These are phyloP conservation scores for Inga oerstediana DNA, from an alignment of 306 rosid species.

Conservation along the genomic window DNA sequence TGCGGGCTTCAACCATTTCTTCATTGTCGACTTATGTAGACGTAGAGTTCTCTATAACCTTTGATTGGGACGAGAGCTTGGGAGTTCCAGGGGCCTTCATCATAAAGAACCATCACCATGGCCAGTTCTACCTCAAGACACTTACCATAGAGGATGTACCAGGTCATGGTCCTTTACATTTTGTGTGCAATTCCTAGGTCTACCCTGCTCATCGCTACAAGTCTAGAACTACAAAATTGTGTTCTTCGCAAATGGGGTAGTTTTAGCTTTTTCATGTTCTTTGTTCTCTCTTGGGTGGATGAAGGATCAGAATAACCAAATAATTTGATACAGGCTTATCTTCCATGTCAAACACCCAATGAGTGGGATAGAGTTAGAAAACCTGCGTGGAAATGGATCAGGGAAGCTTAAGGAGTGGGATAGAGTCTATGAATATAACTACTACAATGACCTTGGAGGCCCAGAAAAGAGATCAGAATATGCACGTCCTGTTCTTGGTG, in stretches of 20 bases:
- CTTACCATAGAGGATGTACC: constrained; percentile 67
- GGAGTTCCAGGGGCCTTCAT: constrained; percentile 83
- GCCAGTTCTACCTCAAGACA: constrained; percentile 74
- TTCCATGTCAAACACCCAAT: constrained; percentile 79
- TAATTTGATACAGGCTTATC: constrained; percentile 57
- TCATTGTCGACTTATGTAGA: constrained; percentile 49
- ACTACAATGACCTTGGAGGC: constrained; percentile 60
- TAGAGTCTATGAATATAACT: constrained; percentile 66
- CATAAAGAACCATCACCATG: constrained; percentile 64
- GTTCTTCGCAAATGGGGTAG: constrained; percentile 81
- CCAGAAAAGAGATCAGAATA: constrained; percentile 48
- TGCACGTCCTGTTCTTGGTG: constrained; percentile 59
- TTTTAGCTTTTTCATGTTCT: not conserved
- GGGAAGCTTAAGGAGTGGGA: constrained; percentile 78
- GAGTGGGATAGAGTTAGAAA: constrained; percentile 64
- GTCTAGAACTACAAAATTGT: constrained; percentile 41
- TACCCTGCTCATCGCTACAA: constrained; percentile 80
- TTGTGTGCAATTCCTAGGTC: constrained; percentile 90
- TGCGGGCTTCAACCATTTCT: constrained; percentile 57
- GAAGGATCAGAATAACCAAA: not conserved
- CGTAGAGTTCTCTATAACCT: constrained; percentile 38
- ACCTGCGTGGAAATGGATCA: constrained; percentile 61
- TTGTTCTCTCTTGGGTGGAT: not conserved
- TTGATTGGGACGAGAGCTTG: constrained; percentile 76
- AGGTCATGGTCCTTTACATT: constrained; percentile 58